A percentile compares a stretch with the other conserved stretches of the same genome.
phyloP scores from a whole-genome alignment of 495 filamentous ascomycete species.

The Trichoderma asperelloides region DNA sequence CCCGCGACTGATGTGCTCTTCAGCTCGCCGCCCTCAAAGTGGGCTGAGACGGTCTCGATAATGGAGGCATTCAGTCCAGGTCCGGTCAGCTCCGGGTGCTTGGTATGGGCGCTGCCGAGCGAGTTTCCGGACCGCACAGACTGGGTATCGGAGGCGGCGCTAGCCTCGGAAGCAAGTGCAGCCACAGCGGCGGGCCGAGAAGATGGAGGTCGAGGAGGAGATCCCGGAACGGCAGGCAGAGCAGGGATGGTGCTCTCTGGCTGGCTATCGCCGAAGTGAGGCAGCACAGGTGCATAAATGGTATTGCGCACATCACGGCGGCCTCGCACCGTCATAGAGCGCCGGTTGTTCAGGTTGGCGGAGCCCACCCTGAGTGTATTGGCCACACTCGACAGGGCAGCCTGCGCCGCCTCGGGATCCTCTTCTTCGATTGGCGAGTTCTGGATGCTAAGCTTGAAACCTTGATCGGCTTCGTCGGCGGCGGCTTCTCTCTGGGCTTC shows the following conservation, averaged over 20 bases:
- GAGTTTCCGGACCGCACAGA: constrained; percentile 87
- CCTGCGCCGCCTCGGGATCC: constrained; percentile 69
- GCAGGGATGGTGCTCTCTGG: constrained; percentile 33
- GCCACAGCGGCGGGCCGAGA: constrained; percentile 33
- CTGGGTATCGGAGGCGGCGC: constrained; percentile 69
- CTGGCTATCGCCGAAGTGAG: constrained; percentile 27
- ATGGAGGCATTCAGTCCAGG: constrained; percentile 83
- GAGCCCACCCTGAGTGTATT: constrained; percentile 58
- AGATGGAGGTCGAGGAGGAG: constrained; percentile 16
- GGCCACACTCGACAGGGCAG: constrained; percentile 85
- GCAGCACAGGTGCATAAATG: constrained; percentile 56
- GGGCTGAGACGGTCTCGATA: constrained; percentile 81
- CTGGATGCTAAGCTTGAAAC: constrained; percentile 85
- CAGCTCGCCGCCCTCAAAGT: constrained; percentile 65
- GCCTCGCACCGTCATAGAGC: constrained; percentile 71
- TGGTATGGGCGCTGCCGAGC: constrained; percentile 50
- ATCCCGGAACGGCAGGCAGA: constrained; percentile 34
- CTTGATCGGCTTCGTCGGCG: constrained; percentile 50
- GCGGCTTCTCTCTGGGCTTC: constrained; percentile 68
- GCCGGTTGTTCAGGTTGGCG: constrained; percentile 44
- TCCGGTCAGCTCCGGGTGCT: constrained; percentile 72
- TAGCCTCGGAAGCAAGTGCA: constrained; percentile 41
- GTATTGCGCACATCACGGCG: constrained; percentile 87
- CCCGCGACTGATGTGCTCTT: constrained; percentile 70
- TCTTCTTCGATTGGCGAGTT: constrained; percentile 92